These are phyloP conservation scores for Eucalyptus guilfoylei DNA, from an alignment of 345 rosid genomes.

Conservation along the genomic window DNA sequence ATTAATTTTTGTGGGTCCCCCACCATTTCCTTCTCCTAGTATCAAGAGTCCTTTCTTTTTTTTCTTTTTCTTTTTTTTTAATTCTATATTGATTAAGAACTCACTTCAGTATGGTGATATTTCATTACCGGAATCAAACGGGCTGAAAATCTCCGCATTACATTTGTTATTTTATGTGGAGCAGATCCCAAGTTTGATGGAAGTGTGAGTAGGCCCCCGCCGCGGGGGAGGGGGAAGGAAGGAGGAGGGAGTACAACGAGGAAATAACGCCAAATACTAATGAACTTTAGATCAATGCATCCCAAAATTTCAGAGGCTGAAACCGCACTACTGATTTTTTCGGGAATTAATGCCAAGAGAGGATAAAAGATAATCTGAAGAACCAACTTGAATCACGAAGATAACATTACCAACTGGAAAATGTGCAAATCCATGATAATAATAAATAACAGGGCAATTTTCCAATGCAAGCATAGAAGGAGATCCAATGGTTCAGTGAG, in stretches of 20 bases:
- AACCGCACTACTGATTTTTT: neutral
- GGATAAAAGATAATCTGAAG: neutral
- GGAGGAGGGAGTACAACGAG: too few relatives aligned
- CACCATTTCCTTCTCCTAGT: neutral
- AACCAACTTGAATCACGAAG: neutral
- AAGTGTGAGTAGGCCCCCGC: too few relatives aligned
- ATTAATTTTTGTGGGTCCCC: too few relatives aligned
- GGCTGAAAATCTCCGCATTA: neutral
- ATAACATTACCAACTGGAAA: neutral
- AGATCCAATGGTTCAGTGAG: neutral
- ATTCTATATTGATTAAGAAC: too few relatives aligned
- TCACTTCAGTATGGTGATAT: neutral
- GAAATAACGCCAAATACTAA: neutral
- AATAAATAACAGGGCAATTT: neutral
- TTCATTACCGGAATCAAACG: neutral
- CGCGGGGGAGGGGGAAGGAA: too few relatives aligned
- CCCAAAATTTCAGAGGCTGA: neutral
- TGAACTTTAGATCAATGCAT: neutral
- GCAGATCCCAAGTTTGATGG: too few relatives aligned
- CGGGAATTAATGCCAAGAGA: neutral
- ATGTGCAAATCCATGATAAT: neutral
- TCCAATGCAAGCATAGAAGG: neutral
- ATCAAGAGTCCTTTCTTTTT: neutral
- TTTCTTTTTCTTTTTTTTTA: rapidly evolving
- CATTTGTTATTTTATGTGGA: neutral